Evolutionary conservation across 2,329 filamentous ascomycete species (phyloP).

Genomic region (Aspergillus clavatus): DNA sequence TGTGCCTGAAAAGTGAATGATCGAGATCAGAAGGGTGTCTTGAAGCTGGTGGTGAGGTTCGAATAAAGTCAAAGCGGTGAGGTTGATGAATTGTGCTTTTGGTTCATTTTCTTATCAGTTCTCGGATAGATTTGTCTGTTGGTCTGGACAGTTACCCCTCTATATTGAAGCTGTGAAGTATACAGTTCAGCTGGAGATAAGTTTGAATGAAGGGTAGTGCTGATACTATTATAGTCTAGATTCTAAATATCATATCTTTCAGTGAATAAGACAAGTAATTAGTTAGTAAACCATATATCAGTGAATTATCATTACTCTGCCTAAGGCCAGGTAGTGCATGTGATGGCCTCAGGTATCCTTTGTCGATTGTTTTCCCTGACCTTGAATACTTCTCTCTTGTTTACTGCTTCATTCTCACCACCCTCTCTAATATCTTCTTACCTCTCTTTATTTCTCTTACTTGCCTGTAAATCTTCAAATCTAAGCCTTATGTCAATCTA

Average conservation of each 20-base stretch:
- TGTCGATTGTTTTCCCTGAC: background rate
- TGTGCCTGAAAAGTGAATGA: background rate
- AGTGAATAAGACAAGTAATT: background rate
- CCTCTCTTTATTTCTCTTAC: background rate
- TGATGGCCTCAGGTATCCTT: background rate
- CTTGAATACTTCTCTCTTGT: background rate
- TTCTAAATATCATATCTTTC: background rate
- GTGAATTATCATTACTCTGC: background rate
- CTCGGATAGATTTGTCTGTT: too few species aligned
- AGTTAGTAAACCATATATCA: background rate
- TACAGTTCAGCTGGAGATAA: background rate
- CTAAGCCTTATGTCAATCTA: background rate
- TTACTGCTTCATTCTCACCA: background rate
- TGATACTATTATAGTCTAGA: too few species aligned
- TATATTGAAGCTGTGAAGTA: background rate
- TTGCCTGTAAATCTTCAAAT: background rate
- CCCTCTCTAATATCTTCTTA: background rate
- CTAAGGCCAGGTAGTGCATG: background rate
- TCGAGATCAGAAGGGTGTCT: background rate
- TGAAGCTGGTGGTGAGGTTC: background rate
- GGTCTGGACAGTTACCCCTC: too few species aligned
- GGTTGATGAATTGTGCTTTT: background rate
- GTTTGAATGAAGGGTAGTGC: too few species aligned
- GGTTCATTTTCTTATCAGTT: too few species aligned
- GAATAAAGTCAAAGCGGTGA: background rate